phyloP scores from a whole-genome alignment of 805 yeast genomes.

The Zygoascus biomembranicola region DNA sequence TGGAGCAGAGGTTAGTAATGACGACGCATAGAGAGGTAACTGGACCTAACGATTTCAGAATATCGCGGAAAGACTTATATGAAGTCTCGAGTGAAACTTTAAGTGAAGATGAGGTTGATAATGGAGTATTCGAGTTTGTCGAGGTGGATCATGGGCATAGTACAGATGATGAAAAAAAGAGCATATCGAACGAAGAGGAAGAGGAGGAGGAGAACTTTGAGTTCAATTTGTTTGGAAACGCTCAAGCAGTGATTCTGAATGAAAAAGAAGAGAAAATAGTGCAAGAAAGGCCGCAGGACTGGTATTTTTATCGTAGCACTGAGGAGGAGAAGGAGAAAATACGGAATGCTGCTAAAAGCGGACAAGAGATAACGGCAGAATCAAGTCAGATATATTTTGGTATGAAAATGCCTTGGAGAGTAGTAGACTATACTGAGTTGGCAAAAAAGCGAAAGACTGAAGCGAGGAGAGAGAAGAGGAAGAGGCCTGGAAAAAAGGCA shows the following conservation, averaged over 20 bases:
- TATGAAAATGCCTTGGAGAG: slow-evolving; percentile 17
- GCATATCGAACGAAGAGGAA: background rate
- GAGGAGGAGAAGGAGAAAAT: slow-evolving; percentile 4
- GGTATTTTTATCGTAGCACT: slow-evolving; percentile 13
- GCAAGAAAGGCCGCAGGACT: slow-evolving; percentile 14
- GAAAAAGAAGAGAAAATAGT: slow-evolving; percentile 5
- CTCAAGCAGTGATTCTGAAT: slow-evolving; percentile 2
- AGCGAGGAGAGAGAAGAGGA: slow-evolving; percentile 3
- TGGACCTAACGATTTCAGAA: background rate
- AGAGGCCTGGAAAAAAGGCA: slow-evolving; percentile 19
- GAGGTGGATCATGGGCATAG: background rate
- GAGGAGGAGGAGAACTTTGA: background rate
- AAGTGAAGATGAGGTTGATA: background rate
- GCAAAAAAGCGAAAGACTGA: slow-evolving; percentile 11
- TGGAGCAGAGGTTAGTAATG: background rate
- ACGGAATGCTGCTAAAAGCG: slow-evolving; percentile 13
- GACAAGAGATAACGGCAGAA: slow-evolving; percentile 9
- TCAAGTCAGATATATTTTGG: slow-evolving; percentile 13
- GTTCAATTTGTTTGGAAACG: slow-evolving; percentile 2
- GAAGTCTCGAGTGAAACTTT: background rate
- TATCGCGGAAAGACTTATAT: slow-evolving; percentile 12
- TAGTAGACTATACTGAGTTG: slow-evolving; percentile 14
- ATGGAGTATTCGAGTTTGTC: background rate
- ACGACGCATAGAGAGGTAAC: background rate
- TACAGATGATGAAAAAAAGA: slow-evolving; percentile 7